Conservation (phyloP, 768 basidiomycete species). For the Holtermanniella nyarrowii region DNA sequence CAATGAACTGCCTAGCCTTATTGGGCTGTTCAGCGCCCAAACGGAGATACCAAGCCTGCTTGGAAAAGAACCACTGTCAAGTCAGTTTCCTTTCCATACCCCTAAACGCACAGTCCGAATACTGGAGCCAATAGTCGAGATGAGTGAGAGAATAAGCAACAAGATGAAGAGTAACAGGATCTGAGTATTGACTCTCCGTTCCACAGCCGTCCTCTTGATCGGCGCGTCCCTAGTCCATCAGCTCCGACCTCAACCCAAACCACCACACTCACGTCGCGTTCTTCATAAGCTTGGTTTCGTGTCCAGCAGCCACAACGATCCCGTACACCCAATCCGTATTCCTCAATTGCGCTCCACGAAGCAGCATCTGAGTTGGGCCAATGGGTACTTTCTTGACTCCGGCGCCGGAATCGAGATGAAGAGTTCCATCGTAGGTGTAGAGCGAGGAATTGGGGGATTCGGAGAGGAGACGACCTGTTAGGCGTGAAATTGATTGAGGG, state of each 20-base stretch:
- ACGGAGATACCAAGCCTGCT: conserved; percentile 80
- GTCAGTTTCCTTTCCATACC: not conserved
- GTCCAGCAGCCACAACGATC: conserved; percentile 84
- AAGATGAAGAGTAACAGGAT: conserved; percentile 90
- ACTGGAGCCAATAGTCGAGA: conserved; percentile 83
- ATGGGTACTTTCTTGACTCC: conserved; percentile 72
- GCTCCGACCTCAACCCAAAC: not conserved
- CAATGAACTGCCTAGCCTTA: conserved; percentile 60
- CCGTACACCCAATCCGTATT: conserved; percentile 98
- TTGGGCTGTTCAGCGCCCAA: conserved; percentile 45
- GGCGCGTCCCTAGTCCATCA: conserved; percentile 64
- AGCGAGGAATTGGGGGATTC: conserved; percentile 97
- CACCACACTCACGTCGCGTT: conserved; percentile 74
- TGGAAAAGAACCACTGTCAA: conserved; percentile 70
- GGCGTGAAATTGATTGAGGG: conserved; percentile 58
- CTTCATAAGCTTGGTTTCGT: conserved; percentile 96
- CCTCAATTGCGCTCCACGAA: conserved; percentile 87
- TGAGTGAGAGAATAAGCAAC: conserved; percentile 74
- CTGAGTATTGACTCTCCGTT: conserved; percentile 88
- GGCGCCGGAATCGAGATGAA: conserved; percentile 49
- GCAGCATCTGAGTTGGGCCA: conserved; percentile 85
- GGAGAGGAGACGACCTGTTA: conserved; percentile 76
- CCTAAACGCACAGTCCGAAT: conserved; percentile 57
- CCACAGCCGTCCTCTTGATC: conserved; percentile 92
- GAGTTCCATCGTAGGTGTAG: conserved; percentile 73